These are phyloP conservation scores for Diplocarpon mali DNA, from an alignment of 2,329 filamentous ascomycete species.

Conservation along the genomic window DNA sequence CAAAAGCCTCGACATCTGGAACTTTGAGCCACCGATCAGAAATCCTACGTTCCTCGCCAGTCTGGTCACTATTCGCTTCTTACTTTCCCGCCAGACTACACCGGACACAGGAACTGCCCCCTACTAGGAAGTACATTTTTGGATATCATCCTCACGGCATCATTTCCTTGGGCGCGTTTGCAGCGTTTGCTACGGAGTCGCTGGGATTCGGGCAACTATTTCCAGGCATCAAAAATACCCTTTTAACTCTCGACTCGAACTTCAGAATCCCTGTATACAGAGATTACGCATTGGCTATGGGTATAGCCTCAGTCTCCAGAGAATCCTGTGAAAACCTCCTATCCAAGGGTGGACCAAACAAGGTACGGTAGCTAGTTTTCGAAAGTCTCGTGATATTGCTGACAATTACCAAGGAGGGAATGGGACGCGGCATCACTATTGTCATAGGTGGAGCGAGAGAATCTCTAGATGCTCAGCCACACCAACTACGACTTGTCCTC, in stretches of 20 bases:
- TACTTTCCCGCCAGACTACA: slow-evolving; percentile 89
- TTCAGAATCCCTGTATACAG: slow-evolving; percentile 90
- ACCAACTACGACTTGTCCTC: slow-evolving; percentile 66
- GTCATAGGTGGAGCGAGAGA: slow-evolving; percentile 89
- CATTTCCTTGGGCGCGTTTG: slow-evolving; percentile 92
- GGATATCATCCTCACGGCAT: slow-evolving; percentile 97
- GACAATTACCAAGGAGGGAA: slow-evolving; percentile 47
- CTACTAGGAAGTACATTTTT: slow-evolving; percentile 87
- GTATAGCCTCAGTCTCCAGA: slow-evolving; percentile 77
- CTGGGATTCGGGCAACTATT: slow-evolving; percentile 80
- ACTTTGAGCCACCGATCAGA: slow-evolving; percentile 63
- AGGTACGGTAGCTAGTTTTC: slow-evolving; percentile 21
- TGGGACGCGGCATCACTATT: slow-evolving; percentile 93
- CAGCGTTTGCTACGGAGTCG: slow-evolving; percentile 81
- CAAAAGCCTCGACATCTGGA: slow-evolving; percentile 66
- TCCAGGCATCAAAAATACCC: slow-evolving; percentile 86
- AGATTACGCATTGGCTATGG: slow-evolving; percentile 85
- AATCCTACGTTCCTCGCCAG: slow-evolving; percentile 56
- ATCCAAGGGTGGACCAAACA: slow-evolving; percentile 63
- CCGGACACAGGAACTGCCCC: slow-evolving; percentile 67
- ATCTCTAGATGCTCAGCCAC: slow-evolving; percentile 77
- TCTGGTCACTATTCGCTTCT: slow-evolving; percentile 83
- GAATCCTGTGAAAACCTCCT: slow-evolving; percentile 87
- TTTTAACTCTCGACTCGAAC: slow-evolving; percentile 90
- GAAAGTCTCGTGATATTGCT: slow-evolving; percentile 1